Percentiles rank a stretch among this genome's conserved stretches.
Conservation (phyloP, 2,329 filamentous ascomycete species). For the Microdochium paspali region DNA sequence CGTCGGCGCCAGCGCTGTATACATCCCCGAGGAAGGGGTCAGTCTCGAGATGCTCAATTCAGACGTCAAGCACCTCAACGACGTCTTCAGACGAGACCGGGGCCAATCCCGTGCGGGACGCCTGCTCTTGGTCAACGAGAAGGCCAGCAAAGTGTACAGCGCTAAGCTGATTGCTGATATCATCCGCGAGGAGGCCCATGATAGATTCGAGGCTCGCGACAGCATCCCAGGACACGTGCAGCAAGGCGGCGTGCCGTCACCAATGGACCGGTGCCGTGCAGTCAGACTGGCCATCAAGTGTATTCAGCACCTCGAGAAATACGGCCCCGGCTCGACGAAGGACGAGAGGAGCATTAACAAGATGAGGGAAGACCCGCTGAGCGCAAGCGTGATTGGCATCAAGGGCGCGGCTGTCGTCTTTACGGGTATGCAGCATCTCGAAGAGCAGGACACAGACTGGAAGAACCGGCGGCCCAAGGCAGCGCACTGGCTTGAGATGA, state of each 20-base stretch:
- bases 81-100: slow-evolving; percentile 75
- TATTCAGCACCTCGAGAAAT: slow-evolving; percentile 81
- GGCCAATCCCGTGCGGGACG: slow-evolving; percentile 87
- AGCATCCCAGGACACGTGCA: slow-evolving; percentile 92
- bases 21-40: slow-evolving; percentile 95
- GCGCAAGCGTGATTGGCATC: slow-evolving; percentile 80
- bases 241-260: slow-evolving; percentile 83
- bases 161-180: slow-evolving; percentile 93
- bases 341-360: slow-evolving; percentile 43
- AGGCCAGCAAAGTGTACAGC: slow-evolving; percentile 80
- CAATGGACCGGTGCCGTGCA: slow-evolving; percentile 92
- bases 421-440: slow-evolving; percentile 68
- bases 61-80: slow-evolving; percentile 81
- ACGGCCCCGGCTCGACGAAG: slow-evolving; percentile 57
- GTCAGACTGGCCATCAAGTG: slow-evolving; percentile 90
- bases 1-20: slow-evolving; percentile 88
- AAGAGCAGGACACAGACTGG: slow-evolving; percentile 88
- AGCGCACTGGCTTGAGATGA: slow-evolving; percentile 78
- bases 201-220: slow-evolving; percentile 84
- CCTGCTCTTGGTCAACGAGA: slow-evolving; percentile 93
- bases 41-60: slow-evolving; percentile 84
- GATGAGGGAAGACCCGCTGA: slow-evolving; percentile 65
- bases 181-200: slow-evolving; percentile 86
- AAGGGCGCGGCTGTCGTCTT: slow-evolving; percentile 87
- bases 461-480: slow-evolving; percentile 72